phyloP scores from a whole-genome alignment of 2,329 filamentous ascomycete species.

The Saccharata proteae region DNA sequence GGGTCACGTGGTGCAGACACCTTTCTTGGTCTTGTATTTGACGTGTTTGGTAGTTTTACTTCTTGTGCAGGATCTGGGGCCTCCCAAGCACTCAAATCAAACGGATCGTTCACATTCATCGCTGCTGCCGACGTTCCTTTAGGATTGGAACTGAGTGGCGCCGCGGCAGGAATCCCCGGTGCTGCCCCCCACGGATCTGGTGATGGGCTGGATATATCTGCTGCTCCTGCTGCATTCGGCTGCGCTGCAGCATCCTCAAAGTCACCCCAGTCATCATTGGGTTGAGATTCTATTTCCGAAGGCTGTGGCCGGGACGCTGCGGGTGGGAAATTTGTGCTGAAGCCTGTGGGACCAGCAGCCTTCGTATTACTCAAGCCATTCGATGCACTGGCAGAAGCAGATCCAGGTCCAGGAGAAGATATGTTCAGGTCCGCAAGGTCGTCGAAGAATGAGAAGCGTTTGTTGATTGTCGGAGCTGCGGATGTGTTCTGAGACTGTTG shows the following conservation, averaged over 20 bases:
- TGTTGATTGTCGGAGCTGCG: constrained; percentile 10
- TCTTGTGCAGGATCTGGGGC: too few relatives aligned
- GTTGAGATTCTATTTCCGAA: constrained; percentile 1
- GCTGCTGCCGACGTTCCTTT: constrained; percentile 1
- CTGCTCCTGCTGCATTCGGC: neutral
- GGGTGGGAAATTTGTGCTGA: constrained; percentile 2
- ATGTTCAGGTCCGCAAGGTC: constrained; percentile 12
- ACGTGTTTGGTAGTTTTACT: too few relatives aligned
- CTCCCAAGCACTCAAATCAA: constrained; percentile 6
- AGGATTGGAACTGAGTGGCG: too few relatives aligned
- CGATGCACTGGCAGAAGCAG: constrained; percentile 10
- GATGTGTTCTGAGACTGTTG: constrained; percentile 3
- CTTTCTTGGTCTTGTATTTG: constrained; percentile 4
- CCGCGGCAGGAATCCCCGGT: too few relatives aligned
- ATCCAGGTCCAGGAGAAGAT: too few relatives aligned
- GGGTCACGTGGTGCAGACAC: constrained; percentile 16
- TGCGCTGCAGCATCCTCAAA: constrained; percentile 20
- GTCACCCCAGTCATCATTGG: constrained; percentile 28
- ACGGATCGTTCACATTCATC: constrained; percentile 5
- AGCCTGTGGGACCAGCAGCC: constrained; percentile 8
- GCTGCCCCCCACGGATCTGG: constrained; percentile 7
- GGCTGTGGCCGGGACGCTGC: constrained; percentile 7
- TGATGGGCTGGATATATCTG: constrained; percentile 4
- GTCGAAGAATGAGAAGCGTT: constrained; percentile 23
- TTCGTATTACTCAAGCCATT: neutral